Evolutionary conservation across 1,284 basidiomycete species (phyloP), one percentile per base, ranked within the genome.

Genomic region (Ceratobasidium sp.): DNA sequence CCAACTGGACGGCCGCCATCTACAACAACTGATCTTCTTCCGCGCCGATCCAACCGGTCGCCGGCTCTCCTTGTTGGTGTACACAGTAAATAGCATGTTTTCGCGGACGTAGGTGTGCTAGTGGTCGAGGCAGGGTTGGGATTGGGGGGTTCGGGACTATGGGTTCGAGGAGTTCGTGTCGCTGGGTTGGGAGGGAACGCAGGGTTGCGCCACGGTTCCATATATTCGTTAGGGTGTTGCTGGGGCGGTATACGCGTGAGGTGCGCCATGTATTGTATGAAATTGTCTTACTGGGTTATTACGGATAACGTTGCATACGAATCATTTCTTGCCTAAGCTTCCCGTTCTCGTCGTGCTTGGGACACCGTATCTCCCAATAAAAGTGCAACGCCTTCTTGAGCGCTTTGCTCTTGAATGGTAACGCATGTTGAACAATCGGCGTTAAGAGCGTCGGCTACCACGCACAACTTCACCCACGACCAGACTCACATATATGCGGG

Each of bases 251-350:
- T 20, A 20, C 30, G 27, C 33, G n/a, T 14, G 48, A 55, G 46
- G 30, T 54, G 16, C 20, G 12, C 2, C 6, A 27, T 76, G 38
- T 60, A 23, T 55, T n/a, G 38, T 10, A 62, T 41, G 44, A 27
- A 52, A 18, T 14, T 10, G 33, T 60, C 93, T 82, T 80, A 95
- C 93, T 77, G 99, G 90, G 87, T 99, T 97, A 85, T 99, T 99
- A 80, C 97, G 94, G 84, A 99, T 96, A 67, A 97, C 97, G 83
- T 99, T 99, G 82, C 96, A 96, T 82, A 99, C 97, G 65, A 99
- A 99, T 99, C 98, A 99, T 99, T 88, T 99, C 98, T 86, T 99
- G 98, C 89, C 98, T 99, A 82, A 99, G 87, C 87, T 99, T 99
- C 77, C 98, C 98, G 80, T 91, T 92, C 81, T 99, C 97, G 82